Percentiles rank a stretch among this genome's conserved stretches.
These are phyloP conservation scores for Ascochyta clinopodiicola DNA, from an alignment of 2,329 filamentous ascomycete species.

Conservation along the genomic window DNA sequence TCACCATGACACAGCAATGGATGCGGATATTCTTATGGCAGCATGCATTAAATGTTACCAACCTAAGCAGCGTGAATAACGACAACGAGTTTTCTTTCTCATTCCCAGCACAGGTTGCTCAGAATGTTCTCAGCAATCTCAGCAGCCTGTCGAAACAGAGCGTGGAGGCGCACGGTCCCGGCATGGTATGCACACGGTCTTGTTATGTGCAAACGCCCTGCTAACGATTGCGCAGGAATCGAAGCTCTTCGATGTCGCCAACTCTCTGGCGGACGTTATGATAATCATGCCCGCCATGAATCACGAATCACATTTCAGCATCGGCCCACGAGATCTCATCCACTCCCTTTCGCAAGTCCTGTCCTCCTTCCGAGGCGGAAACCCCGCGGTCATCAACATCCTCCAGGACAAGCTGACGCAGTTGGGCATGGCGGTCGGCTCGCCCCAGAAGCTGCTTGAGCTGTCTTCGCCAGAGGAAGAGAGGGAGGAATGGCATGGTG, in stretches of 20 bases:
- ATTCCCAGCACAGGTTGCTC: slow-evolving; percentile 44
- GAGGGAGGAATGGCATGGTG: slow-evolving; percentile 31
- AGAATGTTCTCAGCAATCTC: slow-evolving; percentile 40
- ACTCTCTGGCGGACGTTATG: slow-evolving; percentile 47
- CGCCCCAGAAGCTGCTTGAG: slow-evolving; percentile 40
- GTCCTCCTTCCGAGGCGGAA: slow-evolving; percentile 41
- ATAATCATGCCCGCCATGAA: slow-evolving; percentile 45
- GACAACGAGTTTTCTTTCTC: slow-evolving; percentile 46
- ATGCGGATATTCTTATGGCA: slow-evolving; percentile 49
- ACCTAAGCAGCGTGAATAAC: slow-evolving; percentile 35
- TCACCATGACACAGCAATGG: slow-evolving; percentile 48
- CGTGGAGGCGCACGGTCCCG: slow-evolving; percentile 45
- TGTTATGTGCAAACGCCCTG: too few relatives aligned
- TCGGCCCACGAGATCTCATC: slow-evolving; percentile 44
- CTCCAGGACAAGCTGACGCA: slow-evolving; percentile 41
- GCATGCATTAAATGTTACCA: slow-evolving; percentile 45
- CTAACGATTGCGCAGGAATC: slow-evolving; percentile 33
- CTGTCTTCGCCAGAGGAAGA: slow-evolving; percentile 43
- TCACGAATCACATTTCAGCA: slow-evolving; percentile 37
- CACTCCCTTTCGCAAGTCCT: slow-evolving; percentile 42
- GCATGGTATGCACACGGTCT: slow-evolving; percentile 36
- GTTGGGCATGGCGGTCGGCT: slow-evolving; percentile 35
- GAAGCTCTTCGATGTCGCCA: slow-evolving; percentile 46
- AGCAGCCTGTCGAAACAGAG: slow-evolving; percentile 41
- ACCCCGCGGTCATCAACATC: slow-evolving; percentile 43